phyloP scores from a whole-genome alignment of 108 stramenopile species.

The Nannochloropsis salina region DNA sequence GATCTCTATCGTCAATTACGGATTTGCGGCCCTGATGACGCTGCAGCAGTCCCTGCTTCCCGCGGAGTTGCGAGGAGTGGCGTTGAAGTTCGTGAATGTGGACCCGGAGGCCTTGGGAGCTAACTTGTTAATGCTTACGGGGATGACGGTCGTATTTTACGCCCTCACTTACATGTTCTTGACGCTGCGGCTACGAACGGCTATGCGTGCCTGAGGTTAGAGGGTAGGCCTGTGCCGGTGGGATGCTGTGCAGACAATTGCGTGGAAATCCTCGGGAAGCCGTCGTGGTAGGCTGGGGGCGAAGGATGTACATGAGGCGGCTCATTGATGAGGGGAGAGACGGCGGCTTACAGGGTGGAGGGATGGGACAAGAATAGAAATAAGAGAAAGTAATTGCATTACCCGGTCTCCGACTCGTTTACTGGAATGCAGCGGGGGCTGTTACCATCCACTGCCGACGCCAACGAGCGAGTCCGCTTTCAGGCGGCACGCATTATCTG shows the following conservation, averaged over 20 bases:
- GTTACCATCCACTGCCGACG: no score
- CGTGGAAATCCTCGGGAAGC: no score
- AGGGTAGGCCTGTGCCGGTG: not conserved
- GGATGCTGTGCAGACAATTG: not conserved
- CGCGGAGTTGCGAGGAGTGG: not conserved
- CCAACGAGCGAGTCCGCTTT: no score
- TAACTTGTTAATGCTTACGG: not conserved
- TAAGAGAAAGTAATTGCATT: no score
- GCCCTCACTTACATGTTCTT: slow-evolving; percentile 3
- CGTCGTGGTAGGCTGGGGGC: not conserved
- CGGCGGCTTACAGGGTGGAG: no score
- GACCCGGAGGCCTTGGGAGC: not conserved
- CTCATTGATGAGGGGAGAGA: no score
- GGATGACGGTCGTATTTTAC: not conserved
- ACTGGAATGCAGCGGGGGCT: no score
- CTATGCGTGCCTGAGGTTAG: not conserved
- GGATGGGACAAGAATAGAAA: no score
- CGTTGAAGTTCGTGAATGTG: slow-evolving; percentile 15
- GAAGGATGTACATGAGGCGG: not conserved
- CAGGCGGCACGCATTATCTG: no score
- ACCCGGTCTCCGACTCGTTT: no score
- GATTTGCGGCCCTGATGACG: not conserved
- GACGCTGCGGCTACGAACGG: not conserved
- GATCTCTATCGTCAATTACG: not conserved
- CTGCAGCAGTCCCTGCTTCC: not conserved